Percentiles rank a stretch among this genome's conserved stretches.
Evolutionary conservation across 2,329 filamentous ascomycete genomes (phyloP).

Genomic region (Verticillium isaacii): DNA sequence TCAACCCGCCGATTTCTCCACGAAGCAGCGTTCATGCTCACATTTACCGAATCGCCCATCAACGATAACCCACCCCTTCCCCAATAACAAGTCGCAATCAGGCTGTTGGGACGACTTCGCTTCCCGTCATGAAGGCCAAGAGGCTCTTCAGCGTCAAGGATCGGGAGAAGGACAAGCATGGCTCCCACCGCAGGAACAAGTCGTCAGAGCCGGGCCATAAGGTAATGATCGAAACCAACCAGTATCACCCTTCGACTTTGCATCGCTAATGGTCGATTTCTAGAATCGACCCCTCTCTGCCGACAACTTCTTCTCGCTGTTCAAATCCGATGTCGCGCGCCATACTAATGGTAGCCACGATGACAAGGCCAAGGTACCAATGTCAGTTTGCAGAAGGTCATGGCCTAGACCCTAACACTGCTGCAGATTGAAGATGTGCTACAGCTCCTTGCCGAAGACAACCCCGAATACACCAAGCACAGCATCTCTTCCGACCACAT

Average conservation of each 20-base stretch:
- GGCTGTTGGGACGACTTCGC: background rate
- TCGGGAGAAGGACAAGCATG: slow-evolving; percentile 63
- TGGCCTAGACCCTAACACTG: slow-evolving; percentile 5
- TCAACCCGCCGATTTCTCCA: background rate
- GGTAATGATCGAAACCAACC: slow-evolving; percentile 1
- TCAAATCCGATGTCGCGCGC: slow-evolving; percentile 55
- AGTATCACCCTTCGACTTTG: slow-evolving; percentile 26
- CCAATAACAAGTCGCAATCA: background rate
- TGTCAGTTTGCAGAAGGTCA: slow-evolving; percentile 3
- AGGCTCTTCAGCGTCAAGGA: slow-evolving; percentile 61
- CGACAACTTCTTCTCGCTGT: slow-evolving; percentile 59
- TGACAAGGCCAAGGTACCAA: slow-evolving; percentile 35
- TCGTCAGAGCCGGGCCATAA: slow-evolving; percentile 36
- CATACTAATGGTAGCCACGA: slow-evolving; percentile 53
- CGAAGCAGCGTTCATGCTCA: background rate
- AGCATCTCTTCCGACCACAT: slow-evolving; percentile 53
- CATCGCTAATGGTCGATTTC: background rate
- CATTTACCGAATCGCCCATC: background rate
- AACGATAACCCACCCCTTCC: background rate
- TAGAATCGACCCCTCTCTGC: slow-evolving; percentile 42
- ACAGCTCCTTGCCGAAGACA: slow-evolving; percentile 28
- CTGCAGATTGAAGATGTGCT: slow-evolving; percentile 26
- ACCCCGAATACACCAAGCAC: slow-evolving; percentile 26
- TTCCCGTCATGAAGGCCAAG: slow-evolving; percentile 49
- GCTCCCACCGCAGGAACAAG: slow-evolving; percentile 46